Base-by-base conservation (phyloP, 345 rosid genomes). In the Alliaria petiolata region DNA sequence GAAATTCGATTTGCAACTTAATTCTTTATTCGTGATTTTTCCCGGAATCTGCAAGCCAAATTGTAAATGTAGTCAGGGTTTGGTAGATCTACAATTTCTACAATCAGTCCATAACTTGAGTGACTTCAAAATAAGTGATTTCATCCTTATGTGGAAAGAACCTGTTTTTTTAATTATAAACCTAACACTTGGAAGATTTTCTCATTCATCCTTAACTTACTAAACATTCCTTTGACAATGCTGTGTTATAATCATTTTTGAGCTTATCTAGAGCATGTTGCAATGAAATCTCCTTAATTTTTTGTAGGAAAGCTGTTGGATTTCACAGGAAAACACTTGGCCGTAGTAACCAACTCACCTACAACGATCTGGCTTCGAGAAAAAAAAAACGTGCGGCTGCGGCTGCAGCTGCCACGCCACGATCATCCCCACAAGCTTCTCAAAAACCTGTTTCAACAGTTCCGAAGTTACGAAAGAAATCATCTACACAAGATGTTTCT, bases 251-350 rank as follows among this genome's bases (percentile, higher is more conserved):
- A 26, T 34, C 28, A 57, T 19, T 47, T 15, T 67, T 22, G 17
- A 52, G 26, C 40, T 26, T 15, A 11, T 14, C 8, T 40, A 22
- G 25, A 22, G 25, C 25, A 22, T 16, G 64, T 45, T 56, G n/a
- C 31, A 51, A 36, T 59, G 33, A 10, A 17, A 31, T n/a, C 46
- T 35, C 35, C 13, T 4, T 11, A 16, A 40, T 19, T 12, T n/a
- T 70, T 63, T 39, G 31, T 70, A 87, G 92, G 84, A 76, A 71
- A 49, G 58, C 69, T 66, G 73, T 73, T 76, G 73, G 70, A 66
- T 69, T 69, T 71, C 76, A 59, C 54, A 70, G 83, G 76, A 79
- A 81, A 68, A 64, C 43, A 72, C 82, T 84, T 74, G 62, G 33
- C 1, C 13, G 36, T 38, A 5, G 8, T 38, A 3, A 4, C 0